Evolutionary conservation across 2,329 filamentous ascomycete genomes (phyloP), one percentile per base, ranked within the genome.

Genomic region (Claviceps sp.): DNA sequence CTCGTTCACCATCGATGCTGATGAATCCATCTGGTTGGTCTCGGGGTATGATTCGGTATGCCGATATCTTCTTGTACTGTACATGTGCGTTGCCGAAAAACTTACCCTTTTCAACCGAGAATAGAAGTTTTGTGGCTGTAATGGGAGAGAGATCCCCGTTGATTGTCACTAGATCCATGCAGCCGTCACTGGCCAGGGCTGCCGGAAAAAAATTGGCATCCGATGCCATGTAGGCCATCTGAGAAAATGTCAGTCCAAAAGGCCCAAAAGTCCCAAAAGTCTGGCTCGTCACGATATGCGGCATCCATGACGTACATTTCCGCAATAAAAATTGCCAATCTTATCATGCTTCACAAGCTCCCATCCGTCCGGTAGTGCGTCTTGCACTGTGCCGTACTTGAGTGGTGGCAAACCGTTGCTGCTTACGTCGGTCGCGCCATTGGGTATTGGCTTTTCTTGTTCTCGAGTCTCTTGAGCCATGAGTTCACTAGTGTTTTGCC

Each of bases 151-250:
- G 77, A 57, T 87, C 82, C 53, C 88, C 90, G 53, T 88, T 78
- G 55, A 94, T 82, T 49, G 79, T 86, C 53, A 96, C 76, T 11
- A 97, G 73, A 64, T 98, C 93, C 70, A 95, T 80, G 55, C 84
- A 76, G 11, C 91, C 93, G 62, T 98, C 93, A 45, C 82, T 82
- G 14, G 89, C 85, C 8, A 91, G 76, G 0, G 91, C 79, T 1
- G 87, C 84, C 26, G 88, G 75, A 74, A 95, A 98, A 71, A 97
- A 95, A 61, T 89, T 88, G 53, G 83, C 77, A 57, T 91, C 84
- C 13, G 88, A 77, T 0, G 90, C 83, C 88, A 98, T 91, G 67
- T 85, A 94, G 23, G 86, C 82, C 84, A 97, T 94, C 81, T 85
- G 46, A 5, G 26, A n/a, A 36, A 38, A 26, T 22, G 50, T 59